These are phyloP conservation scores for Wickerhamiella brachini DNA, from an alignment of 805 yeast genomes.

Conservation along the genomic window DNA sequence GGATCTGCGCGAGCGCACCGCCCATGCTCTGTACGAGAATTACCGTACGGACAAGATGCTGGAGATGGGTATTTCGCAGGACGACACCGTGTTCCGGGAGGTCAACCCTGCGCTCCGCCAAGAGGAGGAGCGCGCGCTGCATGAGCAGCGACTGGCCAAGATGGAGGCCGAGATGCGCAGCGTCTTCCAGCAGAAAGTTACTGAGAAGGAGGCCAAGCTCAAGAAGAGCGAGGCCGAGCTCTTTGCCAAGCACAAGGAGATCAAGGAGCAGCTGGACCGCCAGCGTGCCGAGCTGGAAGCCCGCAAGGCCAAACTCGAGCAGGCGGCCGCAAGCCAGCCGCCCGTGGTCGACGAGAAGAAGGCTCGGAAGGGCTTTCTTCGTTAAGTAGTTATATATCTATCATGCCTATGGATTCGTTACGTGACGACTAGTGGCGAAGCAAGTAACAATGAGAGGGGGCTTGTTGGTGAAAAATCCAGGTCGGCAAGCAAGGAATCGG, in stretches of 20 bases:
- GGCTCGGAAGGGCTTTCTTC: constrained; percentile 3
- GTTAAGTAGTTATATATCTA: background rate
- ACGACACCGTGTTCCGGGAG: constrained; percentile 82
- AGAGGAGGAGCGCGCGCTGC: constrained; percentile 84
- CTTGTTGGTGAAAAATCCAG: too few species aligned
- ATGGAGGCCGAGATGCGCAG: constrained; percentile 94
- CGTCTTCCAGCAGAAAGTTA: constrained; percentile 90
- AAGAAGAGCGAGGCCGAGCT: constrained; percentile 95
- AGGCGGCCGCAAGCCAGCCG: constrained; percentile 5
- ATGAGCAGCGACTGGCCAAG: constrained; percentile 85
- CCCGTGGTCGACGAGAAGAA: constrained; percentile 10
- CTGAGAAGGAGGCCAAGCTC: constrained; percentile 92
- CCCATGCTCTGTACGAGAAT: constrained; percentile 63
- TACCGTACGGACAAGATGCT: constrained; percentile 75
- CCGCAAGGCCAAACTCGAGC: constrained; percentile 58
- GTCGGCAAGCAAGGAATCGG: too few species aligned
- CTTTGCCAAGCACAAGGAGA: constrained; percentile 89
- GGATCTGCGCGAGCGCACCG: constrained; percentile 80
- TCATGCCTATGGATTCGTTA: background rate
- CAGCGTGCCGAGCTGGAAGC: constrained; percentile 86
- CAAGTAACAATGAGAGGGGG: too few species aligned
- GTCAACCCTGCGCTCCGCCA: constrained; percentile 86
- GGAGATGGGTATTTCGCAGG: constrained; percentile 82
- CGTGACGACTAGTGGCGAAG: too few species aligned
- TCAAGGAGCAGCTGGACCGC: constrained; percentile 84